These are phyloP conservation scores for Exophiala dermatitidis DNA, from an alignment of 2,329 filamentous ascomycete species.

Conservation along the genomic window DNA sequence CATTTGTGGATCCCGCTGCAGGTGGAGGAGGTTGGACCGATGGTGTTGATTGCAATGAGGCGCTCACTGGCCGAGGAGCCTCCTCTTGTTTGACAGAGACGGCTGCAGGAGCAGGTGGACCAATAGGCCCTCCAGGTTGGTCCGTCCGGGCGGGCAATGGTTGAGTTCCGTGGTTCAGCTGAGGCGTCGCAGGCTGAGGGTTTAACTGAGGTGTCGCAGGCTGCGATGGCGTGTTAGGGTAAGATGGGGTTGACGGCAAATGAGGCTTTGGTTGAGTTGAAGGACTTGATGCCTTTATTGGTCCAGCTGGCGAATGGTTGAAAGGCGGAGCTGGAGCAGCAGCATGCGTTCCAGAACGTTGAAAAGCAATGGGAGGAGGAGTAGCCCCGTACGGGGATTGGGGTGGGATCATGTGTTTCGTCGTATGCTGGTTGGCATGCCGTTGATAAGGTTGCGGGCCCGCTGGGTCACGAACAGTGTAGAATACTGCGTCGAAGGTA, in stretches of 20 bases:
- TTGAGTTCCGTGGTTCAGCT: neutral
- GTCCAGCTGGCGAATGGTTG: conserved; percentile 12
- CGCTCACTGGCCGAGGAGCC: neutral
- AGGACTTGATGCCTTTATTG: neutral
- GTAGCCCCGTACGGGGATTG: conserved; percentile 28
- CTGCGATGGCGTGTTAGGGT: neutral
- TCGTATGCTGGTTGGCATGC: conserved; percentile 21
- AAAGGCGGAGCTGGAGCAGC: conserved; percentile 28
- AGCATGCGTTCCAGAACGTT: conserved; percentile 25
- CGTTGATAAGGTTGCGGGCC: conserved; percentile 29
- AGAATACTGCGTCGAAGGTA: conserved; percentile 53
- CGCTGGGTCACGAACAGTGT: conserved; percentile 47
- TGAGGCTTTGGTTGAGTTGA: neutral
- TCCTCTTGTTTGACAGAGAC: conserved; percentile 5
- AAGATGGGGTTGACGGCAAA: neutral
- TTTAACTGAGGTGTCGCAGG: neutral
- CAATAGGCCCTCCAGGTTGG: neutral
- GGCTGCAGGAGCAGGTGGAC: neutral
- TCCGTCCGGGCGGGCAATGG: neutral
- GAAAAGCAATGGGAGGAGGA: conserved; percentile 38
- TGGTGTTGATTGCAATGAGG: conserved; percentile 5
- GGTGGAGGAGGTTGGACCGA: neutral
- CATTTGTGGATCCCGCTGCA: conserved; percentile 1
- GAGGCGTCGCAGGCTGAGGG: neutral
- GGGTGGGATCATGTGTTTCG: conserved; percentile 16